phyloP scores from a whole-genome alignment of 495 filamentous ascomycete genomes.

The Xylaria grammica region DNA sequence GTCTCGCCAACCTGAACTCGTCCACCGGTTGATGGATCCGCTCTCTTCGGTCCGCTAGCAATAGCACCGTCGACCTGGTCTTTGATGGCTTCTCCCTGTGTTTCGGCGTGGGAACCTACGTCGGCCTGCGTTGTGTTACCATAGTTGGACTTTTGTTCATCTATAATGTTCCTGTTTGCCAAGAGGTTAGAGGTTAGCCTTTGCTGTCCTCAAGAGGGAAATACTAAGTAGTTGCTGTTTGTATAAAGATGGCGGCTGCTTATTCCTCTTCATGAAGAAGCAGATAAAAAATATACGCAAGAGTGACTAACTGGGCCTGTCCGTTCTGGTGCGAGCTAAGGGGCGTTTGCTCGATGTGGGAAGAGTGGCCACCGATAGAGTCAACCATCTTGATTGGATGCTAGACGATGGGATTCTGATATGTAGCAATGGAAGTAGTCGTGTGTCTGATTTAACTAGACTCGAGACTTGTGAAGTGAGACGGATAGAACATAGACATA shows the following conservation, averaged over 20 bases:
- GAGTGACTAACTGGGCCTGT: conserved; percentile 29
- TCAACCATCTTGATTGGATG: conserved; percentile 31
- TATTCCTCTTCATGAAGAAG: neutral
- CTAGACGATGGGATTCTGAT: neutral
- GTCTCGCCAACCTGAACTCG: conserved; percentile 36
- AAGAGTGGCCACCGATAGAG: conserved; percentile 27
- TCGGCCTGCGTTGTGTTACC: conserved; percentile 26
- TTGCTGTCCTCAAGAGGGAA: neutral
- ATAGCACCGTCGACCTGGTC: conserved; percentile 36
- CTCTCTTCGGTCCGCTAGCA: conserved; percentile 30
- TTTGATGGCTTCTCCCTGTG: conserved; percentile 30
- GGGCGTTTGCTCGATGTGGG: conserved; percentile 26
- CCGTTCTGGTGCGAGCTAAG: conserved; percentile 28
- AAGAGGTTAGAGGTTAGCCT: neutral
- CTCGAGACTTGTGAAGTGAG: too few relatives aligned
- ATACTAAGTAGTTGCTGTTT: neutral
- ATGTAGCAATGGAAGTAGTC: neutral
- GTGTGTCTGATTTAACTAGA: too few relatives aligned
- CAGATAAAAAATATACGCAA: neutral
- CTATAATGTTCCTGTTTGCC: conserved; percentile 28
- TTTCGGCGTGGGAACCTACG: conserved; percentile 24
- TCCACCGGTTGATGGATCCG: conserved; percentile 30
- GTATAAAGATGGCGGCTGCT: neutral
- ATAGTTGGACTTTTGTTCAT: conserved; percentile 25
- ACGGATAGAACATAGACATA: neutral